Conservation (phyloP, 768 basidiomycete species). For the Boletus bicolor region DNA sequence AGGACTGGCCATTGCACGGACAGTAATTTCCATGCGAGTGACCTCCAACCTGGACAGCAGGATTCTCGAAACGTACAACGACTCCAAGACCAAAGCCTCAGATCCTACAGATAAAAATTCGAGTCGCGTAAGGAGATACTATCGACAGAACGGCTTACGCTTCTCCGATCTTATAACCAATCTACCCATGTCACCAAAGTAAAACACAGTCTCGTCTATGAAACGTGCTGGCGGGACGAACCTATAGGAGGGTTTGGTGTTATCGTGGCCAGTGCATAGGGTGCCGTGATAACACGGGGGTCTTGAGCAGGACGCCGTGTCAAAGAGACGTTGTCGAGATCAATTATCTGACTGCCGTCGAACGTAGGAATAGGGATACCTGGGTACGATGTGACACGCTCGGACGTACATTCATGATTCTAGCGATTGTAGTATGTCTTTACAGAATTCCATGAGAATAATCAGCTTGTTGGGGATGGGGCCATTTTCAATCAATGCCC, state of each 20-base stretch:
- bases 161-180: neutral
- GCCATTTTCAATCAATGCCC: conserved; percentile 44
- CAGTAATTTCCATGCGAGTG: neutral
- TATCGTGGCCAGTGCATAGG: too few species aligned
- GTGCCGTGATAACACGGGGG: too few species aligned
- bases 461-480: neutral
- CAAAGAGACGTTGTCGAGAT: too few species aligned
- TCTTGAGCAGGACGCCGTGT: too few species aligned
- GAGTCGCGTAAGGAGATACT: neutral
- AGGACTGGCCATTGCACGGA: neutral
- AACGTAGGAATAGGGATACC: neutral
- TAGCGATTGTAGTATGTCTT: neutral
- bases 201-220: neutral
- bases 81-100: neutral
- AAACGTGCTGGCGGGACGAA: neutral
- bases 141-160: too few species aligned
- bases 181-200: neutral
- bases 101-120: neutral
- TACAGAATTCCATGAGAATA: neutral
- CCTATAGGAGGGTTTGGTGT: neutral
- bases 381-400: neutral
- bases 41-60: neutral
- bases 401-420: too few species aligned
- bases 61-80: neutral
- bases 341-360: neutral